Conservation (phyloP, 2,329 filamentous ascomycete species). For the Aspergillus quadrilineatus region DNA sequence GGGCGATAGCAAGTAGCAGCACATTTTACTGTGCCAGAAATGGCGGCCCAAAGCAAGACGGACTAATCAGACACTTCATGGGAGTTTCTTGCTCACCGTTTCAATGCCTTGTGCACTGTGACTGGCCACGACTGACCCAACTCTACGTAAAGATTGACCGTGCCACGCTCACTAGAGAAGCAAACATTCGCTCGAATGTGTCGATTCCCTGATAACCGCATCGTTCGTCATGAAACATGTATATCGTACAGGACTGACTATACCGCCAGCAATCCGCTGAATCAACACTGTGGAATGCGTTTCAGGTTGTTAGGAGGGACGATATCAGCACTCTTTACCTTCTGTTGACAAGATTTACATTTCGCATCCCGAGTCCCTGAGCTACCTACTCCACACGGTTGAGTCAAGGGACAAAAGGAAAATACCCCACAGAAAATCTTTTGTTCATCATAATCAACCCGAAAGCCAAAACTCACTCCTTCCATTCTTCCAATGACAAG, state of each 20-base stretch:
- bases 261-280: slow-evolving; percentile 16
- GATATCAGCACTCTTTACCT: background rate
- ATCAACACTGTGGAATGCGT: slow-evolving; percentile 9
- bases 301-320: slow-evolving; percentile 10
- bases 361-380: background rate
- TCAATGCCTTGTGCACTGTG: background rate
- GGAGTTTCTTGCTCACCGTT: slow-evolving; percentile 1
- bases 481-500: background rate
- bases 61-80: slow-evolving; percentile 8
- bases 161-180: slow-evolving; percentile 1
- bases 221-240: background rate
- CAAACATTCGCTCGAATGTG: background rate
- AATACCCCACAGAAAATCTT: slow-evolving; percentile 19
- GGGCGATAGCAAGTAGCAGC: slow-evolving; percentile 2
- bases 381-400: slow-evolving; percentile 2
- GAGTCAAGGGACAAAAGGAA: slow-evolving; percentile 7
- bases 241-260: background rate
- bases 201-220: background rate
- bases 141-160: slow-evolving; percentile 1
- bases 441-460: slow-evolving; percentile 5
- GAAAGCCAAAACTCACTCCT: background rate
- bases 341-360: background rate
- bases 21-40: slow-evolving; percentile 9
- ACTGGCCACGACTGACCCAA: slow-evolving; percentile 1
- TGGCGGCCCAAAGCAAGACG: slow-evolving; percentile 19